Base-by-base conservation (phyloP, 495 filamentous ascomycete genomes). In the Ascobolus immersus region DNA sequence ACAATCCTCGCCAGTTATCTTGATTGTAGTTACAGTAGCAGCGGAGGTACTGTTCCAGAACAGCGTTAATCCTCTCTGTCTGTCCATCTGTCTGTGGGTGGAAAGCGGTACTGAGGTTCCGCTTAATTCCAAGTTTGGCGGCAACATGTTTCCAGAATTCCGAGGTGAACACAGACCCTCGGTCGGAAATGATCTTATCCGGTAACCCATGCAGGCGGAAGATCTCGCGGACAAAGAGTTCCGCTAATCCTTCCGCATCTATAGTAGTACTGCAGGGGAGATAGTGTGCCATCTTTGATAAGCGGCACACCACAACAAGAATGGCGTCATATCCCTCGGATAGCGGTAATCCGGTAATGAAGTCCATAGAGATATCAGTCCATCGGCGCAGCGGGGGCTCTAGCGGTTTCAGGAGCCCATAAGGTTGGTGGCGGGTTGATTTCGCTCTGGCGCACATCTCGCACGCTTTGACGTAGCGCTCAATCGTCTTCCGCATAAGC, bases 281-380 rank as follows among this genome's bases (percentile, higher is more conserved):
- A 30, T 30, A 30, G 15, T 49, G 43, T 0, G 15, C 4, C 26
- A 36, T 35, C 24, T 52, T 54, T 1, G 33, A 37, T 0, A 53
- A 28, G 2, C 38, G 18, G 23, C 51, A 41, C 0, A 48, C 43
- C 0, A 53, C 33, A 0, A 49, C 43, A 0, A 52, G 22, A 2
- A 53, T 41, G 3, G 36, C 28, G 20, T 48, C 34, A 13, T 36
- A 41, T 1, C 41, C 41, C 0, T 39, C 14, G 2, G 13, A 35
- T 1, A 12, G 11, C 4, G 37, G 42, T 12, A 42, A 24, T 8
- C 33, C 32, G 2, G 37, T 44, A 12, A 52, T 37, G 20, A 54
- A 51, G 24, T 54, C 42, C 26, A 52, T 48, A 0, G 17, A 41
- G 10, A 54, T 22, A 25, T 51, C 26, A 24, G 36, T 4, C 47